phyloP scores from a whole-genome alignment of 2,329 filamentous ascomycete species.

The Cadophora sp. region DNA sequence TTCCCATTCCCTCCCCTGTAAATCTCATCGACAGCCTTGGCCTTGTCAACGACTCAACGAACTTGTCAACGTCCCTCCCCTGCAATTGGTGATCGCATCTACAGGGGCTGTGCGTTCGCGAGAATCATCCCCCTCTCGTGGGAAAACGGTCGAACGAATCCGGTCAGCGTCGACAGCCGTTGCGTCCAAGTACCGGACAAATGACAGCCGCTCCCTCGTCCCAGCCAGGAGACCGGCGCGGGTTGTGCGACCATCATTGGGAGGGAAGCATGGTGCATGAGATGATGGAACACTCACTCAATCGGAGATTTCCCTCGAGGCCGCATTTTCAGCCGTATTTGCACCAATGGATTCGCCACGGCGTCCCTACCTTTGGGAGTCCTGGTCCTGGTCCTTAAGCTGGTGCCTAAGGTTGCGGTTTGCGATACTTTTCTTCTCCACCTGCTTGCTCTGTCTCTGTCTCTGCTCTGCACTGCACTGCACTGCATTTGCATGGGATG shows the following conservation, averaged over 20 bases:
- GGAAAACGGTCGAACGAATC: slow-evolving; percentile 5
- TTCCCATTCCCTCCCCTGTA: not conserved
- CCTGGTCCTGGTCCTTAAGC: not conserved
- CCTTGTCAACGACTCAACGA: slow-evolving; percentile 12
- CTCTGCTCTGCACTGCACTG: not conserved
- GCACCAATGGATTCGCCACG: slow-evolving; percentile 25
- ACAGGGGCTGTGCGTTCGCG: slow-evolving; percentile 24
- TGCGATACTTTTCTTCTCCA: not conserved
- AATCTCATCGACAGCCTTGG: slow-evolving; percentile 11
- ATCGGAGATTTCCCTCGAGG: slow-evolving; percentile 18
- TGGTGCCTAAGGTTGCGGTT: not conserved
- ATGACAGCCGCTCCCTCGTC: slow-evolving; percentile 25
- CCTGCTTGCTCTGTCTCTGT: no score
- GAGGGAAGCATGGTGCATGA: not conserved
- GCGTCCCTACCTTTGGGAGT: not conserved
- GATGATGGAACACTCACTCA: slow-evolving; percentile 9
- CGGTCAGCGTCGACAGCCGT: slow-evolving; percentile 31
- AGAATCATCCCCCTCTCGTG: slow-evolving; percentile 17
- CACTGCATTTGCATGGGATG: not conserved
- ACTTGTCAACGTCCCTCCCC: no score
- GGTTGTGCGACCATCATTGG: slow-evolving; percentile 15
- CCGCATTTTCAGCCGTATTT: slow-evolving; percentile 26
- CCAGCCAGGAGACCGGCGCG: slow-evolving; percentile 19
- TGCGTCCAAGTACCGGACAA: slow-evolving; percentile 36
- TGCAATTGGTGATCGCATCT: slow-evolving; percentile 11